Conservation (phyloP, 805 yeast species). For the Kazachstania kunashirensis region DNA sequence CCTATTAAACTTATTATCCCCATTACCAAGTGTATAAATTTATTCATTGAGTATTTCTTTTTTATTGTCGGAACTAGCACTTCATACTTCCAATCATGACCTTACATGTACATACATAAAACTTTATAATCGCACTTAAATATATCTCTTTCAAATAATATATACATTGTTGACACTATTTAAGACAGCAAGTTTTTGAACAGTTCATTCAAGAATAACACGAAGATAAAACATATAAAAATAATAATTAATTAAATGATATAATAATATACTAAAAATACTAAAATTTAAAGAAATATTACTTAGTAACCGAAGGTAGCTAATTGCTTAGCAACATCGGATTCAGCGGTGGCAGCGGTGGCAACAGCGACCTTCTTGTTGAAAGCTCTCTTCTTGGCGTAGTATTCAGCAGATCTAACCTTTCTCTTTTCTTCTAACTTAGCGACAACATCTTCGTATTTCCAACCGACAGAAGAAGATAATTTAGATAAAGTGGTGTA, state of each 20-base stretch:
- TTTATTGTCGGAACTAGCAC: too few species aligned
- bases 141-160: too few species aligned
- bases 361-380: conserved; percentile 87
- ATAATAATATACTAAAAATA: conserved; percentile 9
- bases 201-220: too few species aligned
- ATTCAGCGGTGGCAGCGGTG: conserved; percentile 74
- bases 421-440: conserved; percentile 98
- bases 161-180: too few species aligned
- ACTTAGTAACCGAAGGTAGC: conserved; percentile 95
- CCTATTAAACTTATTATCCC: conserved; percentile 40
- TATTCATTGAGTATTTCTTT: too few species aligned
- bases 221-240: conserved; percentile 3
- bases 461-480: conserved; percentile 98
- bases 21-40: conserved; percentile 29
- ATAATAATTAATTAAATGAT: conserved; percentile 7
- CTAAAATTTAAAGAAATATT: conserved; percentile 16
- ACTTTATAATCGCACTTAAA: too few species aligned
- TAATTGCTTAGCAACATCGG: conserved; percentile 86
- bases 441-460: conserved; percentile 96
- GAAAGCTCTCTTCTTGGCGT: conserved; percentile 96
- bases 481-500: conserved; percentile 97
- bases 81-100: too few species aligned
- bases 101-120: too few species aligned
- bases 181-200: too few species aligned
- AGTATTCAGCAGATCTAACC: conserved; percentile 97